These are phyloP conservation scores for Ogataea thermomethanolica DNA, from an alignment of 805 yeast species.

Conservation along the genomic window DNA sequence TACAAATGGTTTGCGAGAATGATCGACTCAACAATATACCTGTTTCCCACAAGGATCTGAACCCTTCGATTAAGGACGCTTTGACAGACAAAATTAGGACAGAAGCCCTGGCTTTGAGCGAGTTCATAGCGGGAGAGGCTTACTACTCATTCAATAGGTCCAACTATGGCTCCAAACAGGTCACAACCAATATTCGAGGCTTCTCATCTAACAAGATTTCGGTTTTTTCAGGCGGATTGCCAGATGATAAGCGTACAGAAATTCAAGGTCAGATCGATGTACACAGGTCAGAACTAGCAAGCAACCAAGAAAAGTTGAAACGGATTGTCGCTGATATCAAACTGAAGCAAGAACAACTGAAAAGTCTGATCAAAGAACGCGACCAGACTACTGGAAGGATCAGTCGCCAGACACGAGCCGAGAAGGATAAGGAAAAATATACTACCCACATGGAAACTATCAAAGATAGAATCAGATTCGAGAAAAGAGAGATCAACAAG, in stretches of 20 bases:
- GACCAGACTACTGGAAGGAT: constrained; percentile 12
- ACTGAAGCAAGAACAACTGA: constrained; percentile 6
- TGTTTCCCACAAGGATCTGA: constrained; percentile 46
- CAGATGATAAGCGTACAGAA: constrained; percentile 26
- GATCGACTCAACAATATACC: constrained; percentile 58
- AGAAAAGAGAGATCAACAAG: constrained; percentile 16
- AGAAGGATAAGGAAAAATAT: constrained; percentile 14
- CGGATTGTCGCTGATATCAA: constrained; percentile 5
- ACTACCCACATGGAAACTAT: constrained; percentile 17
- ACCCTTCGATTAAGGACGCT: constrained; percentile 35
- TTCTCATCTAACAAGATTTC: constrained; percentile 22
- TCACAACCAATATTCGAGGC: constrained; percentile 40
- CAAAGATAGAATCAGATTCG: constrained; percentile 16
- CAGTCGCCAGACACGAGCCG: constrained; percentile 13
- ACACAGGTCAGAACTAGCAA: constrained; percentile 8
- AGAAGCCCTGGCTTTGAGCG: constrained; percentile 47
- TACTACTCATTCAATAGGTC: constrained; percentile 54
- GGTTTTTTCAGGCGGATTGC: constrained; percentile 33
- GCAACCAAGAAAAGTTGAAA: constrained; percentile 8
- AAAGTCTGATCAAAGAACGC: constrained; percentile 7
- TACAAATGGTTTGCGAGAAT: constrained; percentile 64
- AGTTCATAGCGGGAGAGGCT: constrained; percentile 58
- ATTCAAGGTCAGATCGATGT: constrained; percentile 18
- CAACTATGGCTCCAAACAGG: constrained; percentile 57
- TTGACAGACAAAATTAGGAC: constrained; percentile 34